Base-by-base conservation (phyloP, 352 stramenopile species). In the Blastocystis sp. region DNA sequence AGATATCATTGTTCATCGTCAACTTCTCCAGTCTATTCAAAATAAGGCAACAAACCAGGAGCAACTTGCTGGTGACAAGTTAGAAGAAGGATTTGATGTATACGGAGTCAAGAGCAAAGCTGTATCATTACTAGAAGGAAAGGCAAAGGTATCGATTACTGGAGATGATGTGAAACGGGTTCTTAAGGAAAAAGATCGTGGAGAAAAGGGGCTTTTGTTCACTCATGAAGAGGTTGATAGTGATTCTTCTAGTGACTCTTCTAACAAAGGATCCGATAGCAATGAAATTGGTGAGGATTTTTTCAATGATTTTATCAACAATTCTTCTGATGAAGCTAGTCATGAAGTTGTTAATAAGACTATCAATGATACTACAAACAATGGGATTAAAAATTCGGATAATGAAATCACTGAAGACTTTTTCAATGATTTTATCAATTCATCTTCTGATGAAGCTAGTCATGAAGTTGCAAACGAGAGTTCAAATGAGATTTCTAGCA, bases 1-100 rank as follows among this genome's bases (percentile, higher is more conserved):
- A 20, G 90, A 91, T 79, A 87, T 91, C 47, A 62, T 90, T 6
- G 87, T 91, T 11, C 90, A 91, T 73, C 75, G 68, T 59, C 69
- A 91, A 43, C 68, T 91, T 29, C 43, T 87, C n/a, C 26, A 23
- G 6, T 56, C 39, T 77, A 47, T 87, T 23, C 26, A 87, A 23
- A 75, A 69, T 45, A 39, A 29, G 6, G 23, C 18, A n/a, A 26
- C 18, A 34, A 87, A 45, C 11, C 18, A 15, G 26, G 47, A 54
- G 43, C 11, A 59, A n/a, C 11, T n/a, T 13, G 29, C 41, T 13
- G 43, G 53, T 29, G 55, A 61, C 23, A 41, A 50, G 23, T 6
- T 34, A 34, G 54, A 87, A 20, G 37, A 76, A 34, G 59, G 59
- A 61, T 76, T 76, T 87, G 76, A 76, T 87, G 43, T 87, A 26